These are phyloP conservation scores for Fusarium zealandicum DNA, from an alignment of 2,329 filamentous ascomycete species.

Conservation along the genomic window DNA sequence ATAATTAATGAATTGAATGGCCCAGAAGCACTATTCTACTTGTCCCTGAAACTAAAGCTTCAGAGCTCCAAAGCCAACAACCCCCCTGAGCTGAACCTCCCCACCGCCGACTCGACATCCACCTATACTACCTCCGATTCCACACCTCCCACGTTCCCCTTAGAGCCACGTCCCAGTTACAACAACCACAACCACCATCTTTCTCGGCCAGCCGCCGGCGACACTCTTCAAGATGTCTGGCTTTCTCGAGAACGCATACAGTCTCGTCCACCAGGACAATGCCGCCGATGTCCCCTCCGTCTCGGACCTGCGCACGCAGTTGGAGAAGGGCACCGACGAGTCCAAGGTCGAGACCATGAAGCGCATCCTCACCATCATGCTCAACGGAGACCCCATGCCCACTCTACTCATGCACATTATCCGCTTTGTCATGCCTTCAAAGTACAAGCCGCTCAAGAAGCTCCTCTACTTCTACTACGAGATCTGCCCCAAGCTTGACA, in stretches of 20 bases:
- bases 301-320: slow-evolving; percentile 89
- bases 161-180: slow-evolving; percentile 43
- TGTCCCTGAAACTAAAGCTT: slow-evolving; percentile 36
- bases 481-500: slow-evolving; percentile 95
- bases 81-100: slow-evolving; percentile 45
- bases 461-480: slow-evolving; percentile 99
- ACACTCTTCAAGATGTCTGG: slow-evolving; percentile 76
- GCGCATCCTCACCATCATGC: slow-evolving; percentile 94
- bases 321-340: slow-evolving; percentile 94
- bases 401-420: slow-evolving; percentile 99
- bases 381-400: slow-evolving; percentile 96
- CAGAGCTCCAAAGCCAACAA: slow-evolving; percentile 34
- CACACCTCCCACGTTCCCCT: slow-evolving; percentile 35
- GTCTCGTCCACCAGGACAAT: slow-evolving; percentile 97
- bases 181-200: slow-evolving; percentile 34
- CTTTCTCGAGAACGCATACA: slow-evolving; percentile 95
- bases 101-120: slow-evolving; percentile 44
- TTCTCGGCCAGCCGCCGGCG: slow-evolving; percentile 34
- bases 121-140: slow-evolving; percentile 36
- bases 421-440: slow-evolving; percentile 98
- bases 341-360: slow-evolving; percentile 96
- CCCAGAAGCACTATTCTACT: slow-evolving; percentile 38
- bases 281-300: slow-evolving; percentile 87
- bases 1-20: slow-evolving; percentile 42
- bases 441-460: slow-evolving; percentile 96